These are phyloP conservation scores for Wickerhamomyces mucosus DNA, from an alignment of 805 yeast genomes.

Conservation along the genomic window DNA sequence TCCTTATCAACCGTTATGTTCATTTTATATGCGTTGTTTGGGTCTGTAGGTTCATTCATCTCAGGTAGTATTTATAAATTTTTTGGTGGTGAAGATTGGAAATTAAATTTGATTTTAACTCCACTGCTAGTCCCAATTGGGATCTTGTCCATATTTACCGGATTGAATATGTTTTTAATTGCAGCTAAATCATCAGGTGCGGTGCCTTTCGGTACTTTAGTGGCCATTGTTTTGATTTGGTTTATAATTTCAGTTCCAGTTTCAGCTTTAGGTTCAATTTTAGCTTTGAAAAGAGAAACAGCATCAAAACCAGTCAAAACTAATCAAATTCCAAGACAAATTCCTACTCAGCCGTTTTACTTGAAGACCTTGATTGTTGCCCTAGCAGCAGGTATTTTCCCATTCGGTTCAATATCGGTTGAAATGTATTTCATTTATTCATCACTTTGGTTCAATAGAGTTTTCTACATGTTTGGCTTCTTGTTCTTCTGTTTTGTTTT, in stretches of 20 bases:
- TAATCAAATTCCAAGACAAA: constrained; percentile 93
- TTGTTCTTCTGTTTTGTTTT: constrained; percentile 79
- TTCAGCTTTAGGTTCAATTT: constrained; percentile 71
- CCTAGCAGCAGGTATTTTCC: constrained; percentile 80
- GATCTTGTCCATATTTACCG: constrained; percentile 51
- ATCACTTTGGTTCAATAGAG: constrained; percentile 87
- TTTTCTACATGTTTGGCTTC: constrained; percentile 97
- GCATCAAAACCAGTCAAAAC: constrained; percentile 74
- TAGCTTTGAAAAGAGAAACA: constrained; percentile 56
- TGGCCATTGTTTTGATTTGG: constrained; percentile 79
- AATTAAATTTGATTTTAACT: constrained; percentile 69
- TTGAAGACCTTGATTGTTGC: constrained; percentile 58
- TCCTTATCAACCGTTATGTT: constrained; percentile 86
- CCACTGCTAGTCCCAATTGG: constrained; percentile 82
- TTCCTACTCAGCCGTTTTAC: constrained; percentile 86
- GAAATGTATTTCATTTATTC: constrained; percentile 89
- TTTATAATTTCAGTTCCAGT: constrained; percentile 76
- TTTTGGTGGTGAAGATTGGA: constrained; percentile 91
- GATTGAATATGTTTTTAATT: constrained; percentile 75
- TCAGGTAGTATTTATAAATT: constrained; percentile 80
- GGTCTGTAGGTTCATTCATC: constrained; percentile 78
- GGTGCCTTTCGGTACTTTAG: constrained; percentile 83
- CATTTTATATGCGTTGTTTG: constrained; percentile 69
- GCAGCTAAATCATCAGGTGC: constrained; percentile 84
- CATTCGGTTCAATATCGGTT: constrained; percentile 90